These are phyloP conservation scores for Stachybotrys chlorohalonatus DNA, from an alignment of 2,329 filamentous ascomycete genomes.

Conservation along the genomic window DNA sequence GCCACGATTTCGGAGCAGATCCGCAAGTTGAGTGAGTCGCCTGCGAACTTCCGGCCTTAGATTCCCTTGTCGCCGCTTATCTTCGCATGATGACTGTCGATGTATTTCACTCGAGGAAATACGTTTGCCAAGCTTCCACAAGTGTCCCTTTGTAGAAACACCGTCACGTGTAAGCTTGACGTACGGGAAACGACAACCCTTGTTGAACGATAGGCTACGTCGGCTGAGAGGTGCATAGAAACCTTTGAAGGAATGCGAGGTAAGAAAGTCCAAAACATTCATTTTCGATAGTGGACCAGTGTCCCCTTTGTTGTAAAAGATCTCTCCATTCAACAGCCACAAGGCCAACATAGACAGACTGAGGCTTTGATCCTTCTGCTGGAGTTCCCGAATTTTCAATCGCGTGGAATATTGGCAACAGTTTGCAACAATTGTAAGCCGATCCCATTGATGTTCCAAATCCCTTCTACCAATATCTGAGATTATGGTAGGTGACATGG, in stretches of 20 bases:
- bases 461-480: constrained; percentile 13
- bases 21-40: constrained; percentile 7
- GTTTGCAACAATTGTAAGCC: constrained; percentile 19
- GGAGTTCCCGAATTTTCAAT: constrained; percentile 11
- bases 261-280: constrained; percentile 5
- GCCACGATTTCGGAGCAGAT: background rate
- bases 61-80: constrained; percentile 5
- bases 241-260: constrained; percentile 8
- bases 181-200: constrained; percentile 12
- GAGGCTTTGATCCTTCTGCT: constrained; percentile 6
- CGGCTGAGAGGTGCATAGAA: constrained; percentile 8
- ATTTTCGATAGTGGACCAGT: background rate
- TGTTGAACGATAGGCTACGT: constrained; percentile 13
- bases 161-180: constrained; percentile 8
- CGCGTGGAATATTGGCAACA: constrained; percentile 19
- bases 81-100: constrained; percentile 3
- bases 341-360: constrained; percentile 17
- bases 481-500: constrained; percentile 17
- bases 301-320: constrained; percentile 19
- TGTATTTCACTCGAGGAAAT: constrained; percentile 3
- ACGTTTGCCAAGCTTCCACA: constrained; percentile 11
- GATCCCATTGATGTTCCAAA: constrained; percentile 14
- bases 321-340: constrained; percentile 21
- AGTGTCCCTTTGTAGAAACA: constrained; percentile 12
- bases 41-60: constrained; percentile 7